A percentile compares a stretch with the other conserved stretches of the same genome.
These are phyloP conservation scores for Gracilaria domingensis DNA, from an alignment of 23 red algal species.

Conservation along the genomic window DNA sequence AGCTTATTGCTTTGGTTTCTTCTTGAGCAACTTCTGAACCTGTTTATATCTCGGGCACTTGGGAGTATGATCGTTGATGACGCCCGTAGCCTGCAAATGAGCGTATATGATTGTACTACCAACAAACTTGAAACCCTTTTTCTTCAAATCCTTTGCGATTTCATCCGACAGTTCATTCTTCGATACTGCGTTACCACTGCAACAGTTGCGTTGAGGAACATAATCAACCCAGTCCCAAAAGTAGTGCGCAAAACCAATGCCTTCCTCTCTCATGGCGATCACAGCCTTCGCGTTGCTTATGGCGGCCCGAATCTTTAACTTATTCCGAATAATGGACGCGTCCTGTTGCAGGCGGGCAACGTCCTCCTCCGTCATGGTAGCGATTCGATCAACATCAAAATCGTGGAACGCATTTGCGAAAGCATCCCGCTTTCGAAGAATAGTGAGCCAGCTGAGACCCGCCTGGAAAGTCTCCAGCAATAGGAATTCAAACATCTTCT, in stretches of 20 bases:
- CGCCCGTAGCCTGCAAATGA: conserved; percentile 81
- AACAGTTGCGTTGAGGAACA: conserved; percentile 14
- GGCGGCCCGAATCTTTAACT: conserved; percentile 56
- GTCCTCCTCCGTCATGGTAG: conserved; percentile 54
- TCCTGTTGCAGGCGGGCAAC: conserved; percentile 34
- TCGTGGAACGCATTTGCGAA: conserved; percentile 74
- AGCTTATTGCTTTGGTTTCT: background rate
- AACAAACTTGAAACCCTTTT: conserved; percentile 74
- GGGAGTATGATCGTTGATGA: conserved; percentile 74
- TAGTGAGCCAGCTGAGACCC: conserved; percentile 72
- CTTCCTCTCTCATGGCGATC: conserved; percentile 50
- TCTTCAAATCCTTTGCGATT: conserved; percentile 75
- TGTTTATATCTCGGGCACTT: conserved; percentile 45
- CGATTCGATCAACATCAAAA: conserved; percentile 60
- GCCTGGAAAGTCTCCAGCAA: conserved; percentile 77
- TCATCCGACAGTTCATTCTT: conserved; percentile 63
- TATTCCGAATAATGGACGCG: conserved; percentile 60
- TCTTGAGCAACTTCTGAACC: conserved; percentile 23
- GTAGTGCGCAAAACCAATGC: conserved; percentile 43
- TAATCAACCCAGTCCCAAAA: conserved; percentile 62
- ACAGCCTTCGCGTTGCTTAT: conserved; percentile 67
- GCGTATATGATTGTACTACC: conserved; percentile 71
- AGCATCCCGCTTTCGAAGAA: conserved; percentile 62
- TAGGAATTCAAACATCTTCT: conserved; percentile 74
- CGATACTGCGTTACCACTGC: background rate